A percentile compares a stretch with the other conserved stretches of the same genome.
Evolutionary conservation across 1,284 basidiomycete species (phyloP).

Genomic region (Pseudozyma sp.): DNA sequence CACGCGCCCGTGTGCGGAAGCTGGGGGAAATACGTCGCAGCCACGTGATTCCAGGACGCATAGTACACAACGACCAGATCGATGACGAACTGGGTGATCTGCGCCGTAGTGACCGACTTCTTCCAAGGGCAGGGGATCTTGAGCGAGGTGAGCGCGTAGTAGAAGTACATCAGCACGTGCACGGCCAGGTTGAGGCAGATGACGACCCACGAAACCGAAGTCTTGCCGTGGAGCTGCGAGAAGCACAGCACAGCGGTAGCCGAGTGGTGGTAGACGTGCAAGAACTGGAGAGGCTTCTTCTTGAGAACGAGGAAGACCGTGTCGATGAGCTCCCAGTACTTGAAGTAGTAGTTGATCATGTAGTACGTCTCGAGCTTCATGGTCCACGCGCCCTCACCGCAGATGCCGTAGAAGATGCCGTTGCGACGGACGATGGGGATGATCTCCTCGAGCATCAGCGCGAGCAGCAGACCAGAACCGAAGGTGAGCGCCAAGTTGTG

Average conservation of each 20-base stretch:
- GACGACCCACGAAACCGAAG: constrained; percentile 88
- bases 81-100: constrained; percentile 75
- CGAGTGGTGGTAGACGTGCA: constrained; percentile 98
- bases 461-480: constrained; percentile 83
- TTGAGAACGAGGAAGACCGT: constrained; percentile 97
- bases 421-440: constrained; percentile 51
- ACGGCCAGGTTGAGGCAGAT: constrained; percentile 92
- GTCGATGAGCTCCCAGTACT: constrained; percentile 81
- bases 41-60: no score
- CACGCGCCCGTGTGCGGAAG: no score
- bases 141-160: constrained; percentile 64
- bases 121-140: constrained; percentile 77
- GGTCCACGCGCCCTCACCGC: constrained; percentile 83
- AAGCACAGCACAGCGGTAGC: constrained; percentile 97
- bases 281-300: constrained; percentile 93
- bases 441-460: constrained; percentile 83
- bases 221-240: constrained; percentile 85
- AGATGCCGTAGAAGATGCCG: constrained; percentile 76
- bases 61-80: constrained; percentile 48
- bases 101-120: constrained; percentile 92
- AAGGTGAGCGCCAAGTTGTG: constrained; percentile 89
- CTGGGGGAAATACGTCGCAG: no score
- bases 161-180: constrained; percentile 90
- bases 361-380: constrained; percentile 76
- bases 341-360: constrained; percentile 87